Evolutionary conservation across 306 rosid genomes (phyloP).

Genomic region (Glycyrrhiza uralensis): DNA sequence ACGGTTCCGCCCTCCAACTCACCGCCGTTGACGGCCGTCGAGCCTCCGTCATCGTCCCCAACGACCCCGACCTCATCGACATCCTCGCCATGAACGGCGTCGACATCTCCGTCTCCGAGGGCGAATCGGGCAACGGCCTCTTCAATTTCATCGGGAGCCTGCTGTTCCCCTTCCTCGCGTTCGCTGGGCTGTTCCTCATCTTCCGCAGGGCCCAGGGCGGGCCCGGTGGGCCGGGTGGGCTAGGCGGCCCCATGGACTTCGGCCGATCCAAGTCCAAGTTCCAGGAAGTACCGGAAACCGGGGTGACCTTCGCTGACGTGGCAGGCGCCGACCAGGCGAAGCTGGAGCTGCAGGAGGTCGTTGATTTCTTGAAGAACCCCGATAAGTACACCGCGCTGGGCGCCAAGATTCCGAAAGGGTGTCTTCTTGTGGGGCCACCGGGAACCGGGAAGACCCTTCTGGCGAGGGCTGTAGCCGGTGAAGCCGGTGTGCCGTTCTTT

Average conservation of each 20-base stretch:
- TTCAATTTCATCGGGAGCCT: slow-evolving; percentile 74
- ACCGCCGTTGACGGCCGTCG: slow-evolving; percentile 95
- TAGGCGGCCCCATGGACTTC: slow-evolving; percentile 98
- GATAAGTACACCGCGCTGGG: slow-evolving; percentile 95
- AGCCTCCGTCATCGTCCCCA: slow-evolving; percentile 80
- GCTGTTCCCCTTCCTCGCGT: slow-evolving; percentile 80
- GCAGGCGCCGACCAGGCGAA: slow-evolving; percentile 99
- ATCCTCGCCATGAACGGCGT: slow-evolving; percentile 95
- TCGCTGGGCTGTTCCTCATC: slow-evolving; percentile 84
- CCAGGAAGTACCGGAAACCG: slow-evolving; percentile 94
- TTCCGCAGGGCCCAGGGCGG: slow-evolving; percentile 87
- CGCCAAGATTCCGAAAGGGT: slow-evolving; percentile 96
- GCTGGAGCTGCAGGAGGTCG: slow-evolving; percentile 85
- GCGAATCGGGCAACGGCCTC: slow-evolving; percentile 70
- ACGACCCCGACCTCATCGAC: slow-evolving; percentile 95
- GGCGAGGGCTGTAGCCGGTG: slow-evolving; percentile 93
- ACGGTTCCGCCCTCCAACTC: slow-evolving; percentile 83
- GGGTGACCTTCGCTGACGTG: slow-evolving; percentile 80
- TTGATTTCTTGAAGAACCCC: slow-evolving; percentile 94
- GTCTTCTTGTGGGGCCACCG: slow-evolving; percentile 94
- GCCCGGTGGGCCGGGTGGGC: slow-evolving; percentile 90
- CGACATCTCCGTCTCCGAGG: slow-evolving; percentile 88
- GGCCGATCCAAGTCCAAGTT: slow-evolving; percentile 90
- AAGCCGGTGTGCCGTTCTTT: slow-evolving; percentile 93
- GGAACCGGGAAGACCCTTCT: slow-evolving; percentile 95